These are phyloP conservation scores for Penicillium sp. DNA, from an alignment of 2,329 filamentous ascomycete species.

Conservation along the genomic window DNA sequence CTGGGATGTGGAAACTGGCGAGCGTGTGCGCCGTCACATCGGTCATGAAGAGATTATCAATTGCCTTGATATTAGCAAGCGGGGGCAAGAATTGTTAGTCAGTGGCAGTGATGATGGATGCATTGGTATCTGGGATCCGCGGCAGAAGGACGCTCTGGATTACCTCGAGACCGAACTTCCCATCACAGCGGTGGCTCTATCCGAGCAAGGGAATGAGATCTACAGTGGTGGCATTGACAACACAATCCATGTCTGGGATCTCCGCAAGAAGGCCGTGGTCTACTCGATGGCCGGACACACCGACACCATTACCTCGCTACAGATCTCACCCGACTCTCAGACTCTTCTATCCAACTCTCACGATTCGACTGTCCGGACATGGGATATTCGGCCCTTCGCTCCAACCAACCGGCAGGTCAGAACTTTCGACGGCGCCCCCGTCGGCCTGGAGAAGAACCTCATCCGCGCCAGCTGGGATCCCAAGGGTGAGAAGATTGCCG, in stretches of 20 bases:
- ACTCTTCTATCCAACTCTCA: conserved; percentile 87
- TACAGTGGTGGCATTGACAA: conserved; percentile 96
- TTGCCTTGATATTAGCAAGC: conserved; percentile 78
- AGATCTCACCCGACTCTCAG: conserved; percentile 90
- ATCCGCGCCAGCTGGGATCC: conserved; percentile 87
- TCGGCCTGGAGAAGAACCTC: conserved; percentile 87
- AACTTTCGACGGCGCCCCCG: conserved; percentile 88
- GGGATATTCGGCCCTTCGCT: conserved; percentile 95
- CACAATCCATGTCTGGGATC: conserved; percentile 94
- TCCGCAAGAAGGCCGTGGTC: conserved; percentile 83
- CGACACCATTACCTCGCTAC: conserved; percentile 86
- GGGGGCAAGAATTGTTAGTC: conserved; percentile 85
- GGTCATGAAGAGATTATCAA: conserved; percentile 98
- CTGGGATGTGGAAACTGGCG: conserved; percentile 92
- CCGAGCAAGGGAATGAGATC: conserved; percentile 91
- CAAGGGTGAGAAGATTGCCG: conserved; percentile 80
- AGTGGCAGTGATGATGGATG: conserved; percentile 92
- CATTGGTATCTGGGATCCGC: conserved; percentile 93
- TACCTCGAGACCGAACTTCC: conserved; percentile 90
- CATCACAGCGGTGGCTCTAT: conserved; percentile 85
- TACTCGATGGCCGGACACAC: conserved; percentile 87
- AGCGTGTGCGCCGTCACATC: conserved; percentile 83
- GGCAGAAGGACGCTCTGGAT: conserved; percentile 82
- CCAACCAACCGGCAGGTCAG: conserved; percentile 79
- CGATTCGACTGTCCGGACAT: conserved; percentile 89